Evolutionary conservation across 257 asterid genomes (phyloP), one percentile per base, ranked within the genome.

Genomic region (Mitragyna speciosa): DNA sequence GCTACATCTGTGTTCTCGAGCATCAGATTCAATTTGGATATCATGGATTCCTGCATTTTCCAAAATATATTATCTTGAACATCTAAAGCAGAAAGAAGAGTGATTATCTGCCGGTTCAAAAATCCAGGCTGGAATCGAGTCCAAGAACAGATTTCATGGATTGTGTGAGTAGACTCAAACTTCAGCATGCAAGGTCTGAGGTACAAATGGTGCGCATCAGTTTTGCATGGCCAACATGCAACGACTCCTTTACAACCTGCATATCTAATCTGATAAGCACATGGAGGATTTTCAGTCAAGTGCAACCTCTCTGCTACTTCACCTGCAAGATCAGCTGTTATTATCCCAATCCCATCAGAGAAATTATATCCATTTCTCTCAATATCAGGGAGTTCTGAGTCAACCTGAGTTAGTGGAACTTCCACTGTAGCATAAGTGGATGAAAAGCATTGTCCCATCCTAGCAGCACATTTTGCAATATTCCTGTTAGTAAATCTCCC

Each of bases 381-480:
- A 31, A 96, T 72, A 76, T 96, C 99, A 0, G 84, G 79, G 76
- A 90, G 73, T 68, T 86, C 36, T 0, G 76, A 58, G 73, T 89
- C 82, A 66, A 88, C 90, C 80, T 89, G 70, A 12, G 43, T 36
- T 36, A 66, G 22, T 17, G 91, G 93, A 79, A 94, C 97, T 78
- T 88, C 87, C 36, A 94, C 87, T 22, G 99, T 94, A 33, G 97
- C 97, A 82, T 92, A 94, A 52, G 99, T 96, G 22, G 97, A 96
- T 31, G 98, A 96, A 89, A 94, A 94, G 88, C 98, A 96, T 70
- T 88, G 97, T 5, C 99, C 98, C 96, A 96, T 90, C 83, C 98
- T 87, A 45, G 98, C 99, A 70, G 97, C 97, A 86, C 92, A 96
- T 82, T 92, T 96, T 24, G 99, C 97, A 39, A 94, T 80, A 68